These are phyloP conservation scores for Leccinum subrobustum DNA, from an alignment of 1,284 basidiomycete genomes.

Conservation along the genomic window DNA sequence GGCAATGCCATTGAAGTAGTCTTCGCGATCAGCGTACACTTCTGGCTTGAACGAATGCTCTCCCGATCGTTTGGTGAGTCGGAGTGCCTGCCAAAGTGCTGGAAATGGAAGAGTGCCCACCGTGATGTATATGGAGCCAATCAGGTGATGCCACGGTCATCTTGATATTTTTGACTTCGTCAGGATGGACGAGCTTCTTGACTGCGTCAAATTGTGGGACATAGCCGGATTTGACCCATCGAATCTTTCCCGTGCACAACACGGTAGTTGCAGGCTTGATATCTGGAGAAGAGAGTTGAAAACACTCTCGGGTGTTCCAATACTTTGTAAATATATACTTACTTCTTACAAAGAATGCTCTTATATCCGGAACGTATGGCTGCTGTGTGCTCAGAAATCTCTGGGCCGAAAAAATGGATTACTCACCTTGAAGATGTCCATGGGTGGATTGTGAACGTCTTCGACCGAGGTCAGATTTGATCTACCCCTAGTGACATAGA, in stretches of 20 bases:
- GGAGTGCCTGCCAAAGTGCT: too few relatives aligned
- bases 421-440: constrained; percentile 26
- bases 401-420: not conserved
- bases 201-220: constrained; percentile 58
- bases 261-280: constrained; percentile 44
- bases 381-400: constrained; percentile 2
- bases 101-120: constrained; percentile 25
- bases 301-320: constrained; percentile 26
- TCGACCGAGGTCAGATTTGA: constrained; percentile 3
- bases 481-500: not conserved
- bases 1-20: constrained; percentile 76
- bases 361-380: constrained; percentile 46
- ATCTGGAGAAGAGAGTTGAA: constrained; percentile 41
- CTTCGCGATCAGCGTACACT: constrained; percentile 40
- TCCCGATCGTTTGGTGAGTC: constrained; percentile 11
- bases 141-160: constrained; percentile 72
- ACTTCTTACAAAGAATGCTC: constrained; percentile 56
- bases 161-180: constrained; percentile 69
- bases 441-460: constrained; percentile 17
- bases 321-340: constrained; percentile 16
- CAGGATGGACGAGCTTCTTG: constrained; percentile 52
- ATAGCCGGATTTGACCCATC: constrained; percentile 63
- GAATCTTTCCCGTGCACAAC: constrained; percentile 61
- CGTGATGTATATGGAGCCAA: constrained; percentile 76
- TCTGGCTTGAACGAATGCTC: constrained; percentile 20